Conservation (phyloP, 2,329 filamentous ascomycete genomes). For the Ciborinia camelliae region DNA sequence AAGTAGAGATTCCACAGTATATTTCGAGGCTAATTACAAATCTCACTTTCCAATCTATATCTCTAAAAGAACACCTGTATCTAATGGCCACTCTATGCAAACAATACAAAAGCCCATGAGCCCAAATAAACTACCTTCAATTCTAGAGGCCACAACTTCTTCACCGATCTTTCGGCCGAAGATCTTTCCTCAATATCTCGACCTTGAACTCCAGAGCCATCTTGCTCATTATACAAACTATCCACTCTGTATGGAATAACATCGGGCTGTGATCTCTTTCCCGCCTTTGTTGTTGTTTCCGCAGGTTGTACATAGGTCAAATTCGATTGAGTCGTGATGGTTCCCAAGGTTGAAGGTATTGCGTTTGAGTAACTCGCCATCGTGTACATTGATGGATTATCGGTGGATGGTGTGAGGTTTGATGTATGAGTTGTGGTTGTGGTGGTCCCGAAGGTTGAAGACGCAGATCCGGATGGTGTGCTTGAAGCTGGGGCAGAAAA, state of each 20-base stretch:
- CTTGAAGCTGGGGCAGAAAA: too few species aligned
- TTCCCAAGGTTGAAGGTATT: too few species aligned
- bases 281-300: neutral
- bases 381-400: too few species aligned
- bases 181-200: neutral
- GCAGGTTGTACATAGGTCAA: neutral
- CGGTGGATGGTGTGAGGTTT: too few species aligned
- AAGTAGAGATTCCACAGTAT: neutral
- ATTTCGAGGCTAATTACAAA: neutral
- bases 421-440: too few species aligned
- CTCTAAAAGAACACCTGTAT: neutral
- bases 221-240: neutral
- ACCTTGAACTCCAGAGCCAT: neutral
- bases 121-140: neutral
- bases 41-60: neutral
- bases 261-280: too few species aligned
- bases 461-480: too few species aligned
- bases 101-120: neutral
- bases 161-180: neutral
- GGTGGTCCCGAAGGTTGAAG: neutral
- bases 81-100: neutral
- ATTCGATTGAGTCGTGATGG: too few species aligned
- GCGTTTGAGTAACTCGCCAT: too few species aligned
- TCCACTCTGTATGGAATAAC: neutral
- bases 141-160: neutral